Evolutionary conservation across 345 rosid genomes (phyloP).

Genomic region (Pugionium dolabratum): DNA sequence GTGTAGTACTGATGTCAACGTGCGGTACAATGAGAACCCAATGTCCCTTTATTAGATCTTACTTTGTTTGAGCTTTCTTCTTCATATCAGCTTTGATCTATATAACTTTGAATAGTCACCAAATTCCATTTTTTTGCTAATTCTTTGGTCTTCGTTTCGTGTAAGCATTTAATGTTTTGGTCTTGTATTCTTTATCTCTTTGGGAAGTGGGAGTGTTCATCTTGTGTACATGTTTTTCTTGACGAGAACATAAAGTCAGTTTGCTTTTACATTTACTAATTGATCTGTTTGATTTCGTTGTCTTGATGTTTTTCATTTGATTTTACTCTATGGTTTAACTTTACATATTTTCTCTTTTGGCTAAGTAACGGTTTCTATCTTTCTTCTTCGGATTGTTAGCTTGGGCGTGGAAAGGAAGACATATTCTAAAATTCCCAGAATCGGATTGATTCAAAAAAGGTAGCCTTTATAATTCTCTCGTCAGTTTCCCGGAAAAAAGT

Average conservation of each 20-base stretch:
- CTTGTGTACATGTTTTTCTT: constrained; percentile 17
- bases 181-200: constrained; percentile 23
- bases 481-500: constrained; percentile 2
- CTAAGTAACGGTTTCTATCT: constrained; percentile 15
- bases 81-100: constrained; percentile 17
- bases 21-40: constrained; percentile 36
- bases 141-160: constrained; percentile 29
- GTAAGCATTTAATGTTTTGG: constrained; percentile 36
- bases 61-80: constrained; percentile 17
- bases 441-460: constrained; percentile 37
- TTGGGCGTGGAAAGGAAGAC: constrained; percentile 30
- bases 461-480: constrained; percentile 1
- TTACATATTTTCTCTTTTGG: constrained; percentile 28
- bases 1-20: constrained; percentile 40
- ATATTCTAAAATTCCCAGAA: constrained; percentile 19
- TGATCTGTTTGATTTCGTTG: background rate
- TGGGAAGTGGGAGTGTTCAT: constrained; percentile 36
- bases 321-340: constrained; percentile 30
- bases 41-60: background rate
- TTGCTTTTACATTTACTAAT: constrained; percentile 1
- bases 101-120: constrained; percentile 9
- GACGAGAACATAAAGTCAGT: background rate
- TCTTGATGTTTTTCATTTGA: constrained; percentile 12
- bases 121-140: constrained; percentile 6
- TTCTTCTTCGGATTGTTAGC: constrained; percentile 18